phyloP scores from a whole-genome alignment of 1,284 basidiomycete species.

The Apiotrichum akiyoshidainum region DNA sequence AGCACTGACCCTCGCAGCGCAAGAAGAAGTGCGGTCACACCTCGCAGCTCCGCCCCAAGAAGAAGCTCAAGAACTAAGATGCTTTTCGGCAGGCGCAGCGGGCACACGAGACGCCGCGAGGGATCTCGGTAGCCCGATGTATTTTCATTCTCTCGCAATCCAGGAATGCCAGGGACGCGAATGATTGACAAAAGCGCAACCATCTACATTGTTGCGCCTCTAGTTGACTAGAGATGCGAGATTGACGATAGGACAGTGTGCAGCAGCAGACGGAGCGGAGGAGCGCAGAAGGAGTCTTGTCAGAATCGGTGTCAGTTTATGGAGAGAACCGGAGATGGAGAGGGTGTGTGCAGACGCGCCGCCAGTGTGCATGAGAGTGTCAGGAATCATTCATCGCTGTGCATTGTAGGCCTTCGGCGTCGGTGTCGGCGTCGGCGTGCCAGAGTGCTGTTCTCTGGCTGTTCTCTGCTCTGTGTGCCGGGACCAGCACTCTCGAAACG shows the following conservation, averaged over 20 bases:
- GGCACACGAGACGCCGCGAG: slow-evolving; percentile 18
- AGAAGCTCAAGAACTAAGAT: slow-evolving; percentile 79
- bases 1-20: slow-evolving; percentile 29
- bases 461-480: no score
- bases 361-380: no score
- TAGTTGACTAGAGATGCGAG: slow-evolving; percentile 9
- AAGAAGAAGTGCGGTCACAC: slow-evolving; percentile 76
- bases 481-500: no score
- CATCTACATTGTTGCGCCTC: slow-evolving; percentile 1
- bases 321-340: no score
- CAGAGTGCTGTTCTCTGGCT: no score
- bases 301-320: no score
- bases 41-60: slow-evolving; percentile 83
- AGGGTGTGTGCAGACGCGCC: no score
- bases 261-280: not conserved
- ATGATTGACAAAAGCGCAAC: slow-evolving; percentile 5
- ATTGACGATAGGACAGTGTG: slow-evolving; percentile 4
- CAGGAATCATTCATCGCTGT: no score
- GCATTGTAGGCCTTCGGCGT: no score
- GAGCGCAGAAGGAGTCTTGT: not conserved
- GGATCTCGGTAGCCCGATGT: slow-evolving; percentile 29
- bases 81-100: slow-evolving; percentile 11
- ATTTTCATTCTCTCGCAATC: slow-evolving; percentile 25
- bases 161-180: not conserved
- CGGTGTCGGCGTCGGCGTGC: no score